Evolutionary conservation across 495 filamentous ascomycete genomes (phyloP).

Genomic region (Daldinia decipiens): DNA sequence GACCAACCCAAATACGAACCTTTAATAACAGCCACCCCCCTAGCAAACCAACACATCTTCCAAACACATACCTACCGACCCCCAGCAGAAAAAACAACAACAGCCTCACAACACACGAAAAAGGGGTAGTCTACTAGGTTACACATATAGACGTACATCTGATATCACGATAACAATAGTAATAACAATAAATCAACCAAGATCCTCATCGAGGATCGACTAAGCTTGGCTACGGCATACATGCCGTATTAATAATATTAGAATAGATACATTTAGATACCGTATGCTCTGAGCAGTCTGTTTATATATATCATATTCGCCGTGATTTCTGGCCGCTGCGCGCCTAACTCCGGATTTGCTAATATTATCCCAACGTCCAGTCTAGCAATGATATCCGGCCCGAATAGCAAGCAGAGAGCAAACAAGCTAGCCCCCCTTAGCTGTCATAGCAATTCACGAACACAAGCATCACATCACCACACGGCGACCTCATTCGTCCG

Average conservation of each 20-base stretch:
- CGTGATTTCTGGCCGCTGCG: background rate
- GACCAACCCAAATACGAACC: no score
- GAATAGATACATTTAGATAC: background rate
- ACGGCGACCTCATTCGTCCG: background rate
- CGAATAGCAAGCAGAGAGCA: background rate
- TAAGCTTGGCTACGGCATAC: background rate
- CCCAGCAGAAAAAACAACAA: no score
- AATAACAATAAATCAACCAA: background rate
- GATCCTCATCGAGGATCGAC: background rate
- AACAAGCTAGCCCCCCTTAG: background rate
- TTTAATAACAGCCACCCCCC: no score
- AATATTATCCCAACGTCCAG: background rate
- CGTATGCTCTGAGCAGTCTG: slow-evolving; percentile 2
- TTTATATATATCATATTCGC: background rate
- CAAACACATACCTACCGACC: no score
- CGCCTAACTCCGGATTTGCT: background rate
- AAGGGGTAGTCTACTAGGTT: background rate
- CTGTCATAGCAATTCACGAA: background rate
- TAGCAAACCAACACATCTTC: no score
- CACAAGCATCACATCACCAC: slow-evolving; percentile 7
- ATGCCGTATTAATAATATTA: slow-evolving; percentile 4
- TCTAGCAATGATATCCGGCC: background rate
- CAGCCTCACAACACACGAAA: background rate
- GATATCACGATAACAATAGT: background rate
- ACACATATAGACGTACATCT: background rate